phyloP scores from a whole-genome alignment of 441 rosid species.

The Populus hybrid region DNA sequence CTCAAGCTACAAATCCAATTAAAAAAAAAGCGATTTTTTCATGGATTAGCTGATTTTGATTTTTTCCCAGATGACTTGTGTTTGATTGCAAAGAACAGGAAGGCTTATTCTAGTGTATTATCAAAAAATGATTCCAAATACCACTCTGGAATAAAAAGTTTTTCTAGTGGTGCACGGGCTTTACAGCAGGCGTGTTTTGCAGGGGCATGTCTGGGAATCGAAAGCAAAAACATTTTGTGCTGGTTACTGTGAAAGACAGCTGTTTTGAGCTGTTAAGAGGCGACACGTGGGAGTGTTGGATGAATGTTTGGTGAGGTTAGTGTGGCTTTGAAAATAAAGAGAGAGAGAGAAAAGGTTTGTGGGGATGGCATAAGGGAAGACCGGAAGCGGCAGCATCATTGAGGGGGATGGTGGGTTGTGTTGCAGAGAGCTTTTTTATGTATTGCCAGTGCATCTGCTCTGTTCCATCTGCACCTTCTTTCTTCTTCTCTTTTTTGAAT shows the following conservation, averaged over 20 bases:
- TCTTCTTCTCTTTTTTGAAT: too few relatives aligned
- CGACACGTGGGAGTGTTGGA: too few relatives aligned
- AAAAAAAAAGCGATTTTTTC: too few relatives aligned
- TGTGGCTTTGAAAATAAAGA: background rate
- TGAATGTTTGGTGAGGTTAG: background rate
- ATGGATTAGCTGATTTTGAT: too few relatives aligned
- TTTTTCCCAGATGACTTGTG: too few relatives aligned
- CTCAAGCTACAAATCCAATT: too few relatives aligned
- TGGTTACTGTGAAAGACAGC: too few relatives aligned
- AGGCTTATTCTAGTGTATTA: background rate
- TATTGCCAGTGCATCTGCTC: background rate
- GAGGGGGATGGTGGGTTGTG: background rate
- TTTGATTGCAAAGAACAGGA: background rate
- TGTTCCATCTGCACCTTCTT: background rate
- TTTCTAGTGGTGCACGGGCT: too few relatives aligned
- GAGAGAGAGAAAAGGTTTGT: background rate
- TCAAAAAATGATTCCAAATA: background rate
- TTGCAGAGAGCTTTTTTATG: background rate
- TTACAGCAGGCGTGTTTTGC: too few relatives aligned
- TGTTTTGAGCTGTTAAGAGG: too few relatives aligned
- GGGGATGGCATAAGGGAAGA: background rate
- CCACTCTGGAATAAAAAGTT: background rate
- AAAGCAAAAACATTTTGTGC: too few relatives aligned
- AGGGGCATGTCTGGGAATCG: too few relatives aligned
- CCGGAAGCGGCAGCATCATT: constrained; percentile 1